These are phyloP conservation scores for Aspergillus texensis DNA, from an alignment of 2,329 filamentous ascomycete species.

Conservation along the genomic window DNA sequence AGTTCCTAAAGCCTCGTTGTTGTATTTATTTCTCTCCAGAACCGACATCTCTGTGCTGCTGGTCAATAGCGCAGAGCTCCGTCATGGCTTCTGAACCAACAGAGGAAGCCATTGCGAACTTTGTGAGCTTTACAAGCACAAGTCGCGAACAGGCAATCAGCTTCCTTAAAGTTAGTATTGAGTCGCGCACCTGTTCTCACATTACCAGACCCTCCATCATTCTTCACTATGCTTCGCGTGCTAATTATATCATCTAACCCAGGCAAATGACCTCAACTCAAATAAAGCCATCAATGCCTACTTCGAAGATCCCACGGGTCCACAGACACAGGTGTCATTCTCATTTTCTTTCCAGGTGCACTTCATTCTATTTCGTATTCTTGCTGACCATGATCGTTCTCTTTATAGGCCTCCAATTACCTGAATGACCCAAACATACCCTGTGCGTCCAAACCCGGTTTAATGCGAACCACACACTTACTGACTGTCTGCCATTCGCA, in stretches of 20 bases:
- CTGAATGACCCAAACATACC: slow-evolving; percentile 29
- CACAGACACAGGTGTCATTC: slow-evolving; percentile 34
- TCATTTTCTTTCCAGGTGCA: neutral
- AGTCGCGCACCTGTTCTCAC: neutral
- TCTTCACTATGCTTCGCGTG: neutral
- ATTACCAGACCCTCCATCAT: neutral
- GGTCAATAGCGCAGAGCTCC: neutral
- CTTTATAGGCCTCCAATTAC: slow-evolving; percentile 22
- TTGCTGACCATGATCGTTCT: neutral
- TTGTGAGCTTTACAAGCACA: slow-evolving; percentile 45
- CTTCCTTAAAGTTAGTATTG: slow-evolving; percentile 43
- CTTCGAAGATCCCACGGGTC: slow-evolving; percentile 47
- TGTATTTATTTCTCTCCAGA: too few relatives aligned
- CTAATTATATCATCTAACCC: slow-evolving; percentile 17
- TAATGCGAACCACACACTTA: neutral
- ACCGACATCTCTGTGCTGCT: neutral
- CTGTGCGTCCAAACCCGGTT: slow-evolving; percentile 24
- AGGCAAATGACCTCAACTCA: slow-evolving; percentile 49
- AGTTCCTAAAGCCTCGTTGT: neutral
- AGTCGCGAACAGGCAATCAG: slow-evolving; percentile 42
- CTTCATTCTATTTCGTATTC: too few relatives aligned
- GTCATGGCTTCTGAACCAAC: slow-evolving; percentile 42
- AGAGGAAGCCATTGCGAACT: slow-evolving; percentile 45
- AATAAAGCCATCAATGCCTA: slow-evolving; percentile 52
- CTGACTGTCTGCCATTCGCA: slow-evolving; percentile 20